Base-by-base conservation (phyloP, 768 basidiomycete species). In the Kwoniella newhampshirensis region DNA sequence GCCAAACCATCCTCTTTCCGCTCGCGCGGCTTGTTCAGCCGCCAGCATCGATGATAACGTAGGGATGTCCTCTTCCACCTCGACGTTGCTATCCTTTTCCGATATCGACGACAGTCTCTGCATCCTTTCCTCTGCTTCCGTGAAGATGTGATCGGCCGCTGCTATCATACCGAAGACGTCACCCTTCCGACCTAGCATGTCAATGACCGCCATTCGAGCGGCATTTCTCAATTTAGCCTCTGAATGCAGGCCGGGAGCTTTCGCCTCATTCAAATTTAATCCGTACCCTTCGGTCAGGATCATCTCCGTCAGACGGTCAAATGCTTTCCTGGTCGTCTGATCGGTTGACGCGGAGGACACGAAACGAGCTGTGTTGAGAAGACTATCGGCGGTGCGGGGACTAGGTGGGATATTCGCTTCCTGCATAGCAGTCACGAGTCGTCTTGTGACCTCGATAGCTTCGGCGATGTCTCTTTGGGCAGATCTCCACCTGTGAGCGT, bases 1-100 rank as follows among this genome's bases (percentile, higher is more conserved):
- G 3, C 56, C 56, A 40, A 58, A 58, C 56, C 56, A 58, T 8
- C 56, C 56, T 44, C 48, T 43, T 23, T 51, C 49, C 25, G 56
- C 56, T 21, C 56, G 28, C 26, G 20, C 39, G 9, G 41, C 50
- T 27, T 46, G 48, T 39, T 58, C 56, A 36, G 48, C 56, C 3
- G 39, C 56, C 23, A 58, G 32, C 49, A 58, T 43, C 28, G 40
- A 39, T 13, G 46, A 49, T 21, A 58, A 26, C 20, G 56, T 58
- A 6, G 56, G 56, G 25, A 58, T 51, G 13, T 51, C 49, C n/a
- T 58, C 56, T 23, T 57, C 56, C 25, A 51, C 56, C 23, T 51
- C 56, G 18, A 32, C 6, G 13, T 6, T 32, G 32, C 6, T 13
- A 6, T 32, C 32, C 6, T 32, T 32, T 32, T 32, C 32, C 13